phyloP scores from a whole-genome alignment of 139 green algal species.

The Closterium sp. region DNA sequence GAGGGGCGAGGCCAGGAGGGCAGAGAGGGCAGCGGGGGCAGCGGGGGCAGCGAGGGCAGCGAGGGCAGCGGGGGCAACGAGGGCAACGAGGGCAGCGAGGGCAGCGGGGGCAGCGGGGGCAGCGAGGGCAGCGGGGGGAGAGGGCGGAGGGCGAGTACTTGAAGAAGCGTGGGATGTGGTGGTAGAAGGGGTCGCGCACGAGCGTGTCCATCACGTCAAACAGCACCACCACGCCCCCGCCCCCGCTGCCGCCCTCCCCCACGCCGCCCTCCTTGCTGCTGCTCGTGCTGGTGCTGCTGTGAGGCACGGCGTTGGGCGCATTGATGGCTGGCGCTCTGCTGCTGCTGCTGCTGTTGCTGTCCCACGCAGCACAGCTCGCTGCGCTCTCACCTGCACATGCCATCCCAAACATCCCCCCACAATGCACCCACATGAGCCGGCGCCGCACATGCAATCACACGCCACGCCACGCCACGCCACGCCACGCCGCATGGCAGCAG shows the following conservation, averaged over 20 bases:
- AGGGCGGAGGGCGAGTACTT: constrained; percentile 12
- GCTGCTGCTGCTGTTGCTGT: background rate
- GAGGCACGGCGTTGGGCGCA: background rate
- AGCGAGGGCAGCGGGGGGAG: background rate
- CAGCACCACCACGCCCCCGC: constrained; percentile 30
- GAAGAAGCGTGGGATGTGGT: constrained; percentile 78
- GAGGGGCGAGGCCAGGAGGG: background rate
- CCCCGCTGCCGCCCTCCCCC: background rate
- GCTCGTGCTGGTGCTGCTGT: background rate
- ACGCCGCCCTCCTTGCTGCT: background rate
- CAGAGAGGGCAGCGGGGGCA: background rate
- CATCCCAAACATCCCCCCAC: too few relatives aligned
- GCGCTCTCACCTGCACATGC: background rate
- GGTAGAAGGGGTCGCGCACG: constrained; percentile 78
- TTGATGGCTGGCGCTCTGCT: background rate
- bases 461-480: too few relatives aligned
- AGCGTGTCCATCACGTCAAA: constrained; percentile 68
- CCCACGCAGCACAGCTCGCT: background rate
- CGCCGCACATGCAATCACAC: background rate
- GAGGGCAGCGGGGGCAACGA: background rate
- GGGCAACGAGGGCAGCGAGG: background rate
- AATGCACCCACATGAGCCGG: background rate
- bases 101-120: background rate
- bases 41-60: background rate
- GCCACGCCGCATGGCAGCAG: too few relatives aligned